Base-by-base conservation (phyloP, 2,329 filamentous ascomycete genomes). In the Penicillium hesseltinei region DNA sequence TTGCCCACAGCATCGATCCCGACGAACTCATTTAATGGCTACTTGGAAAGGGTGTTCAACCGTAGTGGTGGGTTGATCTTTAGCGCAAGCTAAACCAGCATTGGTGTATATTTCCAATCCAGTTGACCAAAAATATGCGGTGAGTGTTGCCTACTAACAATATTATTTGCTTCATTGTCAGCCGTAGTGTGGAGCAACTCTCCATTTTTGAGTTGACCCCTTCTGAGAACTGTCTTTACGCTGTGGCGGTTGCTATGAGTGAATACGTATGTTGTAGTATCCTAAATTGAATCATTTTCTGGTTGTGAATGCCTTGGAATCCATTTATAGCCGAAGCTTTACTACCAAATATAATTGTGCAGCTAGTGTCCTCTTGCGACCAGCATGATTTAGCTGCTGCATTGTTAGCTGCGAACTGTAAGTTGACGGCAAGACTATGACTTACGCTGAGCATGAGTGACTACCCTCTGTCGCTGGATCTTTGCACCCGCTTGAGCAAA, bases 1-100 rank as follows among this genome's bases (percentile, higher is more conserved):
- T 80, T 81, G 43, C 80, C 80, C 35, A 81, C 73, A 15, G 79
- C 82, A 67, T 82, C 82, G 62, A 35, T 17, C 51, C 73, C 69
- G 10, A 76, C 77, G 61, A 81, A 77, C 55, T 79, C 74, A 38
- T 71, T 66, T 10, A 78, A 51, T 10, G 74, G 72, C 3, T 68
- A 63, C 39, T 6, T 74, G 64, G 63, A 80, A 80, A n/a, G 81
- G 70, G 25, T 70, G 63, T 19, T 74, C 66, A 19, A 80, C 75
- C 2, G 73, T 75, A 3, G 58, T 65, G 4, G 72, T 76, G 9
- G 71, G 38, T 27, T 5, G 25, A 44, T 29, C 2, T 29, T 27
- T 27, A n/a, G 9, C 9, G 8, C 75, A 15, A 75, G 79, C 51
- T 80, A 69, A 57, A 27, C 15, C 23, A n/a, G n/a, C 19, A 10